phyloP scores from a whole-genome alignment of 1,284 basidiomycete species.

The Cutaneotrichosporon mucoides region DNA sequence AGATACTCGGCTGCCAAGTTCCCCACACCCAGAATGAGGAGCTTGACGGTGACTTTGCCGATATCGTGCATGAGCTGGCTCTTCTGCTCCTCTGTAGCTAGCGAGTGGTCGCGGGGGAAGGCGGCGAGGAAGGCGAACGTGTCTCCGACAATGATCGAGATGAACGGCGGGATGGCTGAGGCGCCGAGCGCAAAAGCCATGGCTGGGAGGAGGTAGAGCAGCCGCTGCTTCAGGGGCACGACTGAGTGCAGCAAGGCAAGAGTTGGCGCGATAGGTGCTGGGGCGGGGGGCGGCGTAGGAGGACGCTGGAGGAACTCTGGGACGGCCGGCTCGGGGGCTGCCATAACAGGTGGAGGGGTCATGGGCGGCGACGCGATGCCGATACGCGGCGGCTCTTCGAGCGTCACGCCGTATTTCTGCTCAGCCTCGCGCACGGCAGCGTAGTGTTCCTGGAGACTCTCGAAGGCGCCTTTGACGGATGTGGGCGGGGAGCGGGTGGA shows the following conservation, averaged over 20 bases:
- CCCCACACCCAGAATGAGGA: slow-evolving; percentile 66
- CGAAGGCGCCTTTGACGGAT: not conserved
- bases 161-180: slow-evolving; percentile 81
- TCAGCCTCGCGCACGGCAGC: no score
- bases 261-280: slow-evolving; percentile 51
- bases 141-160: slow-evolving; percentile 84
- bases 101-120: slow-evolving; percentile 50
- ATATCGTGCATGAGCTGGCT: slow-evolving; percentile 59
- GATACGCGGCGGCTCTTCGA: no score
- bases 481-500: not conserved
- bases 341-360: no score
- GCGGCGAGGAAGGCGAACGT: slow-evolving; percentile 73
- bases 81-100: slow-evolving; percentile 51
- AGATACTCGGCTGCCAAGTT: slow-evolving; percentile 69
- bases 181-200: slow-evolving; percentile 62
- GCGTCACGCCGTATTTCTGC: no score
- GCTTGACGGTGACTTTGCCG: slow-evolving; percentile 60
- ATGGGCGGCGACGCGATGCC: no score
- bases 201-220: slow-evolving; percentile 66
- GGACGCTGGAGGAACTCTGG: not conserved
- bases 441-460: not conserved
- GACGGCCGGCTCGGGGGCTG: no score
- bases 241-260: slow-evolving; percentile 64
- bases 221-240: slow-evolving; percentile 56
- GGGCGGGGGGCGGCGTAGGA: not conserved